These are phyloP conservation scores for Volutella citrinella DNA, from an alignment of 2,329 filamentous ascomycete genomes.

Conservation along the genomic window DNA sequence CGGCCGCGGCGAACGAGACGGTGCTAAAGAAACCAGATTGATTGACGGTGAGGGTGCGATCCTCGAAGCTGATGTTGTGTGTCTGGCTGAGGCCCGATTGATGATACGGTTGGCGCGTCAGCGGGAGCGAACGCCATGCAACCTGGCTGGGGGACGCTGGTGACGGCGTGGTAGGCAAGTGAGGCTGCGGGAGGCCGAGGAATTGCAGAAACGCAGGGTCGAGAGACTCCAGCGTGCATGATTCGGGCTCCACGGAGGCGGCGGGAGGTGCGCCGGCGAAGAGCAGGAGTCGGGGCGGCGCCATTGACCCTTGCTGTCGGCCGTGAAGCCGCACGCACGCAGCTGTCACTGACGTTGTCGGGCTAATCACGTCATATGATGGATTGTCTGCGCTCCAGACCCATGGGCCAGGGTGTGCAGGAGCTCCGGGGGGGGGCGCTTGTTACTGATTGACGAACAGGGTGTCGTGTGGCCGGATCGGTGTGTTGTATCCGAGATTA, in stretches of 20 bases:
- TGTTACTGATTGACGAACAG: no score
- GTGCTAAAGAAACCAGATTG: conserved; percentile 48
- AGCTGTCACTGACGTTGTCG: not conserved
- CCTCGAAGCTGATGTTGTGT: conserved; percentile 35
- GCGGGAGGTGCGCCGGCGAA: conserved; percentile 34
- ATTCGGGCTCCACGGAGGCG: conserved; percentile 24
- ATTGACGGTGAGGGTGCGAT: conserved; percentile 25
- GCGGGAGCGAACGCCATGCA: conserved; percentile 54
- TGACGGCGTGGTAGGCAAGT: not conserved
- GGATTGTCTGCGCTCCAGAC: no score
- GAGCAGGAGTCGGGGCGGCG: conserved; percentile 35
- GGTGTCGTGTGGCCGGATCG: no score
- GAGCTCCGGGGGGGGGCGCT: no score
- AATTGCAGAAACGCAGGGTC: conserved; percentile 24
- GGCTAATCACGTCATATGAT: not conserved
- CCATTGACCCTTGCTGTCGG: conserved; percentile 8
- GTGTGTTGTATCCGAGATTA: no score
- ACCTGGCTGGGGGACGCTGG: conserved; percentile 33
- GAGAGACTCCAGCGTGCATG: conserved; percentile 29
- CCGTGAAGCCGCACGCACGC: not conserved
- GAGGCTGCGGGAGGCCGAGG: conserved; percentile 15
- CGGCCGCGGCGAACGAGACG: conserved; percentile 30
- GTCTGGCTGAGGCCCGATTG: conserved; percentile 52
- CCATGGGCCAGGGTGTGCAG: no score
- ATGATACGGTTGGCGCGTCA: conserved; percentile 44